Conservation (phyloP, 768 basidiomycete species). For the Gloeopeniophorella convolvens region DNA sequence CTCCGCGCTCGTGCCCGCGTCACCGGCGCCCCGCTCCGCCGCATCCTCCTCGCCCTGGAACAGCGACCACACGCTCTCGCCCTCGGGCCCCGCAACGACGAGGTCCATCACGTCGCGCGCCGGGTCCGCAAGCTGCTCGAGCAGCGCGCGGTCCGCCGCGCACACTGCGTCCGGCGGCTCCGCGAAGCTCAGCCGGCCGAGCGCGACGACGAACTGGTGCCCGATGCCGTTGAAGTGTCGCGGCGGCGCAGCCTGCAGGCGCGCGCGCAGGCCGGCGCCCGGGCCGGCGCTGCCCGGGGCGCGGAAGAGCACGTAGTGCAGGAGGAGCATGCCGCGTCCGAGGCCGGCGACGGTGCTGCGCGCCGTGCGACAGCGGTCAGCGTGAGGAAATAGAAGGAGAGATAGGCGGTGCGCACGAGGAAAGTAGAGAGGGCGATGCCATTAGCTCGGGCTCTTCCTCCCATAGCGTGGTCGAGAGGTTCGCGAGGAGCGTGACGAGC, state of each 20-base stretch:
- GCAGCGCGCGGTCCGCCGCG: slow-evolving; percentile 11
- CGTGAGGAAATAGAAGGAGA: slow-evolving; percentile 9
- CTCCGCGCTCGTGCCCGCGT: no score
- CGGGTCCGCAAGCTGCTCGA: slow-evolving; percentile 26
- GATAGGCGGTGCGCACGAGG: slow-evolving; percentile 30
- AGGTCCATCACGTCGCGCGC: slow-evolving; percentile 27
- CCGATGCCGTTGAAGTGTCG: slow-evolving; percentile 55
- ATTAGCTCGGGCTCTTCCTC: slow-evolving; percentile 49
- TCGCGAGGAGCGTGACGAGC: slow-evolving; percentile 48
- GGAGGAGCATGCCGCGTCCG: slow-evolving; percentile 48
- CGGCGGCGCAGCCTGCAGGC: slow-evolving; percentile 47
- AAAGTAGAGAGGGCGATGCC: slow-evolving; percentile 30
- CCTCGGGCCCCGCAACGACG: slow-evolving; percentile 27
- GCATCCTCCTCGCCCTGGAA: slow-evolving; percentile 23
- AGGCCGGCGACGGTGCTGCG: slow-evolving; percentile 45
- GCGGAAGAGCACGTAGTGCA: slow-evolving; percentile 58
- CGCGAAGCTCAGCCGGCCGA: slow-evolving; percentile 69
- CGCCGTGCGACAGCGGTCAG: no score
- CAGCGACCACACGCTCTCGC: slow-evolving; percentile 28
- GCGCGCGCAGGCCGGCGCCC: slow-evolving; percentile 47
- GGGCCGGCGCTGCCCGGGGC: slow-evolving; percentile 28
- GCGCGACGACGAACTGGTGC: slow-evolving; percentile 69
- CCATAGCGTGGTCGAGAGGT: slow-evolving; percentile 54
- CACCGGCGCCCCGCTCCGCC: no score
- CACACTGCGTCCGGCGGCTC: slow-evolving; percentile 24